These are phyloP conservation scores for Cytospora mali DNA, from an alignment of 2,329 filamentous ascomycete genomes.

Conservation along the genomic window DNA sequence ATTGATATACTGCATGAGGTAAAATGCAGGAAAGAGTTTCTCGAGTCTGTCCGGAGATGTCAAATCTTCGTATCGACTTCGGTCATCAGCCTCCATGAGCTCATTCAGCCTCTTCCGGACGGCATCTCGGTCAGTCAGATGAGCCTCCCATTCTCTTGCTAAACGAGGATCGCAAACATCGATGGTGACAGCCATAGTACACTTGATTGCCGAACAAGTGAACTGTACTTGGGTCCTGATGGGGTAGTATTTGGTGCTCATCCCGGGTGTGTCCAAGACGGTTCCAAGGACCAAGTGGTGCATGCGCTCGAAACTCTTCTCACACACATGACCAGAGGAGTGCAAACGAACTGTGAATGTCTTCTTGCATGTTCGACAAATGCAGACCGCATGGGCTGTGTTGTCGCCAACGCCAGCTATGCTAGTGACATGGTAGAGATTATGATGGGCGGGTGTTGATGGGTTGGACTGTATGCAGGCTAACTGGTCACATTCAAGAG, in stretches of 20 bases:
- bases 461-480: neutral
- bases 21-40: conserved; percentile 25
- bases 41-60: conserved; percentile 33
- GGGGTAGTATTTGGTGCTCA: conserved; percentile 44
- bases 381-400: conserved; percentile 17
- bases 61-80: conserved; percentile 50
- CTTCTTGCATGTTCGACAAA: conserved; percentile 25
- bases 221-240: conserved; percentile 42
- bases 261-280: neutral
- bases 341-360: conserved; percentile 18
- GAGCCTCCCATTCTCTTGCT: conserved; percentile 43
- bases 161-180: conserved; percentile 56
- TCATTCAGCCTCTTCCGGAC: conserved; percentile 44
- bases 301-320: conserved; percentile 25
- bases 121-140: conserved; percentile 49
- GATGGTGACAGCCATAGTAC: conserved; percentile 47
- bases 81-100: conserved; percentile 47
- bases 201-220: conserved; percentile 45
- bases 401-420: conserved; percentile 6
- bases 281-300: conserved; percentile 16
- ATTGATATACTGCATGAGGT: conserved; percentile 26
- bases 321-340: conserved; percentile 8
- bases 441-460: conserved; percentile 5
- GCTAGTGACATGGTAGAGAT: conserved; percentile 17
- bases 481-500: neutral